phyloP scores from a whole-genome alignment of 1,139 yeast genomes.

The Lodderomyces margitis region DNA sequence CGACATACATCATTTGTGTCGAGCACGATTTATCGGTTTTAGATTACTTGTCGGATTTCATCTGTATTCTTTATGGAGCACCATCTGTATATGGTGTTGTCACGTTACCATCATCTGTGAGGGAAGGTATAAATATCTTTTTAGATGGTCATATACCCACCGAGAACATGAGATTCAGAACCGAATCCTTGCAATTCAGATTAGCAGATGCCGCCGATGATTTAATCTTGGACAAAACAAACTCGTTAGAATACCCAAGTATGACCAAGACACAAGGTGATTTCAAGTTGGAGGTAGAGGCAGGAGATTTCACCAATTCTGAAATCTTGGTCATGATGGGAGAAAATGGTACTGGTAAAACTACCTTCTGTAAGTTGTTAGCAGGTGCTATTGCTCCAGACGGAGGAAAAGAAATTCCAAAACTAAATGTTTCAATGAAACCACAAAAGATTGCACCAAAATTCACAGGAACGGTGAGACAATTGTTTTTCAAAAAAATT shows the following conservation, averaged over 20 bases:
- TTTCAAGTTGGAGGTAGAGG: constrained; percentile 75
- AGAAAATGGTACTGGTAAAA: constrained; percentile 99
- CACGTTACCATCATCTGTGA: constrained; percentile 89
- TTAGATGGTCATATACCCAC: constrained; percentile 97
- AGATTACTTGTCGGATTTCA: constrained; percentile 93
- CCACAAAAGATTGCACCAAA: constrained; percentile 99
- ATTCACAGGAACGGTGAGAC: constrained; percentile 98
- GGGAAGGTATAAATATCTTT: constrained; percentile 98
- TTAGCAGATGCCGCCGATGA: constrained; percentile 89
- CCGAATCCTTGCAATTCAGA: constrained; percentile 92
- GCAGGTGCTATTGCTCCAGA: constrained; percentile 94
- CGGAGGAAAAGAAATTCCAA: constrained; percentile 73
- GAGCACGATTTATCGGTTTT: constrained; percentile 98
- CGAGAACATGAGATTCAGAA: constrained; percentile 94
- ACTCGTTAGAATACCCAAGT: constrained; percentile 72
- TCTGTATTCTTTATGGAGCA: constrained; percentile 94
- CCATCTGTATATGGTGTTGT: constrained; percentile 99
- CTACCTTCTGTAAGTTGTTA: constrained; percentile 90
- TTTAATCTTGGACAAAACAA: constrained; percentile 71
- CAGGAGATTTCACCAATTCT: constrained; percentile 92
- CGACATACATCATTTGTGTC: constrained; percentile 87
- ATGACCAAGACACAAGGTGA: constrained; percentile 95
- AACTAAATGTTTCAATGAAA: constrained; percentile 91
- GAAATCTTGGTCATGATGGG: constrained; percentile 99
- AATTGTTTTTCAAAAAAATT: constrained; percentile 92